Evolutionary conservation across 176 grass and related monocot species (phyloP).

Genomic region (Oryza nivara): DNA sequence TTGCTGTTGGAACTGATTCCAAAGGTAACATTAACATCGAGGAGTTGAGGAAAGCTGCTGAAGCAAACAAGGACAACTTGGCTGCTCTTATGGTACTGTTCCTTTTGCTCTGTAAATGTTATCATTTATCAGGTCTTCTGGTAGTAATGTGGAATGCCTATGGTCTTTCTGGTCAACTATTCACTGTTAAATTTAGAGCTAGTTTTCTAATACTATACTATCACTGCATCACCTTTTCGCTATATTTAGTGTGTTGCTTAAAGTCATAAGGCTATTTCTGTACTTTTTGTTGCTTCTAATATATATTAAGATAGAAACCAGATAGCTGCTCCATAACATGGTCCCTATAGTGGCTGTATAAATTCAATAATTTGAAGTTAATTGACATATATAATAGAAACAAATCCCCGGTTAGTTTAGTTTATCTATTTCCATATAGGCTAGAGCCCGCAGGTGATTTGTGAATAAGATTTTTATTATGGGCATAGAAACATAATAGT

Average conservation of each 20-base stretch:
- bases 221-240: background rate
- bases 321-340: background rate
- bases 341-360: background rate
- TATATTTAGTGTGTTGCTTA: background rate
- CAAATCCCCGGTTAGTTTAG: background rate
- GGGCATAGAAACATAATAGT: conserved; percentile 11
- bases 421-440: background rate
- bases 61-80: conserved; percentile 90
- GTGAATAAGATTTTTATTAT: conserved; percentile 1
- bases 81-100: conserved; percentile 91
- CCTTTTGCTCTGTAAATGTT: conserved; percentile 1
- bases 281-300: conserved; percentile 16
- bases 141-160: background rate
- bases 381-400: conserved; percentile 1
- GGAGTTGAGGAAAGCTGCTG: conserved; percentile 90
- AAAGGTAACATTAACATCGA: conserved; percentile 99
- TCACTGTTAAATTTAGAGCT: conserved; percentile 15
- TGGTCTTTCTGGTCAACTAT: conserved; percentile 30
- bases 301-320: background rate
- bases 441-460: conserved; percentile 11
- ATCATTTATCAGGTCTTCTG: conserved; percentile 23
- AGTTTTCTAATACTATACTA: conserved; percentile 14
- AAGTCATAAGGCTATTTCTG: background rate
- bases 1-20: conserved; percentile 95
- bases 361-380: background rate